Conservation (phyloP, 306 rosid genomes). For the Acacia melanoxylon region DNA sequence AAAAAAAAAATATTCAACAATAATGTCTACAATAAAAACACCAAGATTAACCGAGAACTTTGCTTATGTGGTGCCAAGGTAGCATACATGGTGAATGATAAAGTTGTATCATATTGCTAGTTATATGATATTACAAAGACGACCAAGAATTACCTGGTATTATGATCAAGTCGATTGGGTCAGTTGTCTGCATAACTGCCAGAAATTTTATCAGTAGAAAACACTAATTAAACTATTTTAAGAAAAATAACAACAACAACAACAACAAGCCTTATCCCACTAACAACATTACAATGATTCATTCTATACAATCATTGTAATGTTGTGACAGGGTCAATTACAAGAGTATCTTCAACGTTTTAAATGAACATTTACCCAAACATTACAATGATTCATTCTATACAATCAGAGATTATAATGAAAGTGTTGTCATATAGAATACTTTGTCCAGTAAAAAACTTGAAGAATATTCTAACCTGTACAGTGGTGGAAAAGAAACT, state of each 20-base stretch:
- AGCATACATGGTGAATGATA: slow-evolving; percentile 14
- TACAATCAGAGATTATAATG: not conserved
- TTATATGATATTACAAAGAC: not conserved
- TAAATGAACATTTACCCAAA: not conserved
- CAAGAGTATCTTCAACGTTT: not conserved
- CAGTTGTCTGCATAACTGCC: slow-evolving; percentile 69
- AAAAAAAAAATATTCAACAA: too few relatives aligned
- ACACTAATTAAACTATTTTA: not conserved
- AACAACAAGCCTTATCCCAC: not conserved
- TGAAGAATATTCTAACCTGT: not conserved
- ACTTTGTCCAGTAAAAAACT: not conserved
- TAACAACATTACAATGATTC: too few relatives aligned
- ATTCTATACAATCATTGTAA: too few relatives aligned
- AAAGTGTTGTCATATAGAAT: not conserved
- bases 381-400: not conserved
- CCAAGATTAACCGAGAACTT: not conserved
- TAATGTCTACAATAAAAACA: not conserved
- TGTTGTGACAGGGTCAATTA: too few relatives aligned
- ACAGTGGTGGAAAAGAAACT: not conserved
- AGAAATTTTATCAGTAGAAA: not conserved
- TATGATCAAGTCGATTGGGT: slow-evolving; percentile 67
- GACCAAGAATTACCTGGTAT: slow-evolving; percentile 53
- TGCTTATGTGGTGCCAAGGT: not conserved
- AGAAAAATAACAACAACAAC: not conserved
- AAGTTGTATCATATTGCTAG: not conserved